Evolutionary conservation across 2,329 filamentous ascomycete genomes (phyloP), one percentile per base, ranked within the genome.

Genomic region (Chaetomium olivaceum): DNA sequence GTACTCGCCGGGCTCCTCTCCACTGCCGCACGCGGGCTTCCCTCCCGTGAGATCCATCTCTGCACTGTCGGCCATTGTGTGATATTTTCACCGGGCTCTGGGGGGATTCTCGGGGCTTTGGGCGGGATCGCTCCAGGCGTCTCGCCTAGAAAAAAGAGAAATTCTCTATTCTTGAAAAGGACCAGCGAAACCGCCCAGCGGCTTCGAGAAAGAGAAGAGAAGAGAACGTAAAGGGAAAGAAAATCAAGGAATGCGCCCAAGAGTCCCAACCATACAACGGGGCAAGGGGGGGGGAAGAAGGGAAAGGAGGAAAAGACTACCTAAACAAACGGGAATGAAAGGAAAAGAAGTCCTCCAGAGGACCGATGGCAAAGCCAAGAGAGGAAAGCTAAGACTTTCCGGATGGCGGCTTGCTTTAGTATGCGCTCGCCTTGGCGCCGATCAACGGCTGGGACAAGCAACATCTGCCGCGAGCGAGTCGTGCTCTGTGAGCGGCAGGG

Each of bases 21-120:
- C 77, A 60, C 78, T 73, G 23, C 79, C 79, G 59, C 79, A 81
- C 39, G 71, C 68, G 23, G 79, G 80, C 74, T 81, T 78, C 58
- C 70, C 71, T 60, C 59, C 71, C 70, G 75, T 68, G 19, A 58
- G 54, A n/a, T 66, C 67, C 68, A 67, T 66, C 3, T 64, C 62
- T 16, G 21, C 52, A 39, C 64, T 61, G 19, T 66, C 61, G 23
- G 64, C 60, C 57, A 64, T 68, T n/a, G 48, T 51, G n/a, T 21
- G 21, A 29, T 1, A 14, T 11, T n/a, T 58, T 23, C 33, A 14
- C 16, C 50, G 14, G 29, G 2, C 21, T 31, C 21, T n/a, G 33
- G 33, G 50, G n/a, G 48, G 50, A 39, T n/a, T 58, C 21, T 54
- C 57, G 21, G n/a, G 50, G 11, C 14, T 36, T 46, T 19, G 54